Conservation (phyloP, 805 yeast species). For the Suhomyces kilbournensis region DNA sequence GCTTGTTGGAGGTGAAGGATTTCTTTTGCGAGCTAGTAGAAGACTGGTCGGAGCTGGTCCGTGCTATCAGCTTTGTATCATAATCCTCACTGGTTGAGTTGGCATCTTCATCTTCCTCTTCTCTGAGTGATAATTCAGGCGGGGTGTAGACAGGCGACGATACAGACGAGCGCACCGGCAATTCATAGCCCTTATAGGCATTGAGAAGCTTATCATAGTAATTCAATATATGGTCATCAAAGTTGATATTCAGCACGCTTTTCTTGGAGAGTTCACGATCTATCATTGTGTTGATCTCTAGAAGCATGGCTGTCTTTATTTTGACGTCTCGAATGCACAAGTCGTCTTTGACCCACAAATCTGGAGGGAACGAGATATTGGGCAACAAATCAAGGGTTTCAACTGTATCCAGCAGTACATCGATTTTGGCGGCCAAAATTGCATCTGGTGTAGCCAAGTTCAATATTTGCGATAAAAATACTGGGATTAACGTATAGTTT, state of each 20-base stretch:
- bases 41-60: conserved; percentile 13
- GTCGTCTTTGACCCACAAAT: conserved; percentile 35
- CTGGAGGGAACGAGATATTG: conserved; percentile 32
- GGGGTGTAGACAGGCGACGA: conserved; percentile 6
- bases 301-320: conserved; percentile 29
- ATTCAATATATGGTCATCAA: conserved; percentile 26
- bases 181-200: conserved; percentile 32
- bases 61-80: conserved; percentile 10
- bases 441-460: conserved; percentile 18
- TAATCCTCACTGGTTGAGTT: conserved; percentile 12
- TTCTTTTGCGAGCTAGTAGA: conserved; percentile 11
- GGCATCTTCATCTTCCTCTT: conserved; percentile 16
- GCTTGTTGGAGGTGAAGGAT: not conserved
- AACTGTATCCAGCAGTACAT: not conserved
- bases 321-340: conserved; percentile 28
- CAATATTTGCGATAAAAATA: conserved; percentile 23
- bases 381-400: conserved; percentile 27
- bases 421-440: conserved; percentile 10
- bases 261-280: conserved; percentile 14
- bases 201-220: conserved; percentile 30
- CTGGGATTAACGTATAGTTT: conserved; percentile 24
- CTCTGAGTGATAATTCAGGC: conserved; percentile 12
- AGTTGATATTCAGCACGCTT: conserved; percentile 2
- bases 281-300: conserved; percentile 32
- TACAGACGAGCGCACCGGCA: conserved; percentile 2